Conservation (phyloP, 306 rosid species). For the Oxytropis ochrocephala region DNA sequence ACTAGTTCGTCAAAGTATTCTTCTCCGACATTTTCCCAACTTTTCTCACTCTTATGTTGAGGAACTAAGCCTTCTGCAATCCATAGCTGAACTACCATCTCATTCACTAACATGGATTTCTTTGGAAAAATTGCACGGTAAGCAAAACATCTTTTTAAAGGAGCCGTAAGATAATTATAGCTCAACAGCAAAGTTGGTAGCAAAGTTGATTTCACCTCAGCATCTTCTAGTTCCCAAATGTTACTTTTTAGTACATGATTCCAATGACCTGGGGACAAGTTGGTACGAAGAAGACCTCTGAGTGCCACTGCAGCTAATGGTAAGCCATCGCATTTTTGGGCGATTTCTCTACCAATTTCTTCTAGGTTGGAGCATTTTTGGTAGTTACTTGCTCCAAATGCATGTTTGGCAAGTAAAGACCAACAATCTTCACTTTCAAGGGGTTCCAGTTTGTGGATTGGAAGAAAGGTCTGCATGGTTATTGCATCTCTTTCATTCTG, state of each 20-base stretch:
- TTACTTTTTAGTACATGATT: not conserved
- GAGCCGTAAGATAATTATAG: not conserved
- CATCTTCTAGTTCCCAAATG: not conserved
- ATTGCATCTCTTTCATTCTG: constrained; percentile 18
- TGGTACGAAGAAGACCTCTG: constrained; percentile 29
- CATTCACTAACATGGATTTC: not conserved
- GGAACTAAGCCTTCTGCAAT: constrained; percentile 23
- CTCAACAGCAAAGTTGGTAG: not conserved
- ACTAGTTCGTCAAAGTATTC: constrained; percentile 25
- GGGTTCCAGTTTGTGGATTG: constrained; percentile 18
- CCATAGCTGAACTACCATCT: constrained; percentile 18
- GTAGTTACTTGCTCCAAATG: not conserved
- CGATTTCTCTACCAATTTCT: constrained; percentile 27
- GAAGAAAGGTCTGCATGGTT: constrained; percentile 26
- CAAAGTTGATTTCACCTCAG: not conserved
- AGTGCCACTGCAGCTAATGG: constrained; percentile 37
- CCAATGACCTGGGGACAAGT: not conserved
- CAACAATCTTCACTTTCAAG: constrained; percentile 27
- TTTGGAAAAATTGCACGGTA: constrained; percentile 19
- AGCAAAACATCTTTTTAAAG: constrained; percentile 12
- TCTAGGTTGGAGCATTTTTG: not conserved
- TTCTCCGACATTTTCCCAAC: constrained; percentile 5
- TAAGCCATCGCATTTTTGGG: constrained; percentile 32
- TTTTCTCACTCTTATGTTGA: not conserved
- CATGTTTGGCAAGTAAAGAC: constrained; percentile 28